Base-by-base conservation (phyloP, 1,284 basidiomycete species). In the Heliocybe sulcata region DNA sequence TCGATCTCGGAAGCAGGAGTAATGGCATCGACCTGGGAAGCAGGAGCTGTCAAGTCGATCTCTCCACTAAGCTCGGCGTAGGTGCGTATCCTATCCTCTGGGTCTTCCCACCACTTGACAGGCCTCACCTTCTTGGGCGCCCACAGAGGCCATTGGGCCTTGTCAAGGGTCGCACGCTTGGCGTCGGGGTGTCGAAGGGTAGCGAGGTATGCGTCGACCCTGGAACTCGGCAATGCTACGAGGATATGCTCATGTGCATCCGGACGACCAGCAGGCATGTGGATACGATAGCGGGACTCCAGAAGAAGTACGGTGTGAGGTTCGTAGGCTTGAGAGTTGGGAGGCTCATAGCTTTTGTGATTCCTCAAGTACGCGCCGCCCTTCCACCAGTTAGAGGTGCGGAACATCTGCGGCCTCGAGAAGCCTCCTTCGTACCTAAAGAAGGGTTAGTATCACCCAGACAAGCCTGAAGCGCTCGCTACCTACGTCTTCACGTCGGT, bases 291-390 rank as follows among this genome's bases (percentile, higher is more conserved):
- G 29, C 72, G 69, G 3, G 68, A 66, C 49, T 72, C 70, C 54
- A 73, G 64, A 8, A 77, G 57, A 61, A 67, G 75, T 20, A 76
- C 72, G 35, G 76, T 75, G 55, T 69, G 68, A 4, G 71, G 62
- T 26, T 64, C 64, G 60, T 78, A 80, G 14, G 72, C 72, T 20
- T 64, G 64, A 1, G 64, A 55, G 1, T 62, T 56, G 2, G 71
- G 72, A 3, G 63, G 52, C 55, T 71, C 70, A 55, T 74, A 72
- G 3, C 54, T 51, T 54, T 67, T 73, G 1, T 57, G 54, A 12
- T 64, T 60, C 16, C 59, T 57, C 14, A 63, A 54, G 51, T 74
- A 72, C 6, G 62, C 63, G 4, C 70, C 70, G n/a, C 71, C 71
- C 9, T 64, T 62, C 54, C 71, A 71, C 68, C 70, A 72, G 55